Evolutionary conservation across 2,329 filamentous ascomycete genomes (phyloP).

Genomic region (Neofusicoccum cordaticola): DNA sequence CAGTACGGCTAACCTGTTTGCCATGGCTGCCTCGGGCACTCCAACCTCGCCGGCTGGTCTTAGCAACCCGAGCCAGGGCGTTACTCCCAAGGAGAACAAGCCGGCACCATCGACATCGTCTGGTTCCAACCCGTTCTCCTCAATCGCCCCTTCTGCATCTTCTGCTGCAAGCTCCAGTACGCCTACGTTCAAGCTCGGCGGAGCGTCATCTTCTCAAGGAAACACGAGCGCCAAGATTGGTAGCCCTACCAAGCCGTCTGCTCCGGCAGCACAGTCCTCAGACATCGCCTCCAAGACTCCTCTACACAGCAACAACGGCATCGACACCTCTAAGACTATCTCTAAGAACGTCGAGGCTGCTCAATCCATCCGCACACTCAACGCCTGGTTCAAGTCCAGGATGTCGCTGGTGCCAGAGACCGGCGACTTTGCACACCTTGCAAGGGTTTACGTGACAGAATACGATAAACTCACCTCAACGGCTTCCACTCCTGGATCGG

Average conservation of each 20-base stretch:
- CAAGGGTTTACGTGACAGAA: not conserved
- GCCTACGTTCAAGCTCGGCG: not conserved
- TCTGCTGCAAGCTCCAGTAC: not conserved
- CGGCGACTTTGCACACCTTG: not conserved
- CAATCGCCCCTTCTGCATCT: not conserved
- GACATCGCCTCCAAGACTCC: not conserved
- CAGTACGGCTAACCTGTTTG: not conserved
- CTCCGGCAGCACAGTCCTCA: not conserved
- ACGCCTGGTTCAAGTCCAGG: not conserved
- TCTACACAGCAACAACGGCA: not conserved
- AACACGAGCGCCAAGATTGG: not conserved
- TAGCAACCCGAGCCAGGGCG: not conserved
- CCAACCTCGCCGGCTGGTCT: not conserved
- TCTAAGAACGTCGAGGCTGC: not conserved
- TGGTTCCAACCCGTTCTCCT: not conserved
- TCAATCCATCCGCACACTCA: not conserved
- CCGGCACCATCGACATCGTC: not conserved
- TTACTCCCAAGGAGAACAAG: not conserved
- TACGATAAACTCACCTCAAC: not conserved
- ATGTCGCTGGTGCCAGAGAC: not conserved
- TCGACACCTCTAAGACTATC: not conserved
- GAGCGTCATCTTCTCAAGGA: not conserved
- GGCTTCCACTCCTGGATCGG: not conserved
- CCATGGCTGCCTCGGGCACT: not conserved
- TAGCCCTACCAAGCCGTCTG: not conserved